A percentile compares a stretch with the other conserved stretches of the same genome.
These are phyloP conservation scores for Stemphylium vesicarium DNA, from an alignment of 2,329 filamentous ascomycete genomes.

Conservation along the genomic window DNA sequence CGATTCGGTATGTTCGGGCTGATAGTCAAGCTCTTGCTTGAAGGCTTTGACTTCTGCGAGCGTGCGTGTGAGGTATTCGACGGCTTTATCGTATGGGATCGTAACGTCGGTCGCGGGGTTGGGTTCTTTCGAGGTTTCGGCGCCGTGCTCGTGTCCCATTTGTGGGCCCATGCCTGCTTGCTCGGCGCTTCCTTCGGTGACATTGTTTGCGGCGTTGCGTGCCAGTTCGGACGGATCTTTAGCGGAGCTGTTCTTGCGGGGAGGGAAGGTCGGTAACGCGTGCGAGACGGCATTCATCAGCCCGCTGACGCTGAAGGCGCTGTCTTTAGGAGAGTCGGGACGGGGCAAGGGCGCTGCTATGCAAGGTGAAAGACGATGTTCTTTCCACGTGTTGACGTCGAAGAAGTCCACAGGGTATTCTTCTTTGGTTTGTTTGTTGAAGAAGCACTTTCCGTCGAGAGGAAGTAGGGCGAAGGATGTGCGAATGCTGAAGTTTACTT, in stretches of 20 bases:
- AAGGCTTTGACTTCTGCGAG: slow-evolving; percentile 75
- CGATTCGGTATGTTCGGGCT: slow-evolving; percentile 61
- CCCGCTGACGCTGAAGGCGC: slow-evolving; percentile 50
- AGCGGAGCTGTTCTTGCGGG: slow-evolving; percentile 37
- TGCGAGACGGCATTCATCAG: slow-evolving; percentile 57
- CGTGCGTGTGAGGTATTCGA: slow-evolving; percentile 76
- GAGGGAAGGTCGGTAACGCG: slow-evolving; percentile 50
- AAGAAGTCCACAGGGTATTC: slow-evolving; percentile 86
- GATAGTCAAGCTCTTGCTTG: slow-evolving; percentile 74
- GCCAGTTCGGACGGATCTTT: slow-evolving; percentile 28
- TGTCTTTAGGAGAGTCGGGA: slow-evolving; percentile 45
- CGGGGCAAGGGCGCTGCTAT: slow-evolving; percentile 71
- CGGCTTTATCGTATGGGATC: slow-evolving; percentile 61
- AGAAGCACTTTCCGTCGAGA: slow-evolving; percentile 84
- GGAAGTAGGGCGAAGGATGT: slow-evolving; percentile 86
- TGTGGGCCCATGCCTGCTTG: slow-evolving; percentile 54
- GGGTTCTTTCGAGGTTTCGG: slow-evolving; percentile 27
- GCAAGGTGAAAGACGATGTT: slow-evolving; percentile 78
- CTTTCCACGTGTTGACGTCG: slow-evolving; percentile 77
- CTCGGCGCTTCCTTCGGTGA: slow-evolving; percentile 38
- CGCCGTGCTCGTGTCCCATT: slow-evolving; percentile 50
- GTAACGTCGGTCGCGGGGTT: slow-evolving; percentile 54
- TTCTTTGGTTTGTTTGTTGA: slow-evolving; percentile 81
- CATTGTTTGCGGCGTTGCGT: slow-evolving; percentile 34
- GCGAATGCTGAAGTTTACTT: slow-evolving; percentile 90